A percentile compares a stretch with the other conserved stretches of the same genome.
phyloP scores from a whole-genome alignment of 2,329 filamentous ascomycete genomes.

The Penicillium sp. region DNA sequence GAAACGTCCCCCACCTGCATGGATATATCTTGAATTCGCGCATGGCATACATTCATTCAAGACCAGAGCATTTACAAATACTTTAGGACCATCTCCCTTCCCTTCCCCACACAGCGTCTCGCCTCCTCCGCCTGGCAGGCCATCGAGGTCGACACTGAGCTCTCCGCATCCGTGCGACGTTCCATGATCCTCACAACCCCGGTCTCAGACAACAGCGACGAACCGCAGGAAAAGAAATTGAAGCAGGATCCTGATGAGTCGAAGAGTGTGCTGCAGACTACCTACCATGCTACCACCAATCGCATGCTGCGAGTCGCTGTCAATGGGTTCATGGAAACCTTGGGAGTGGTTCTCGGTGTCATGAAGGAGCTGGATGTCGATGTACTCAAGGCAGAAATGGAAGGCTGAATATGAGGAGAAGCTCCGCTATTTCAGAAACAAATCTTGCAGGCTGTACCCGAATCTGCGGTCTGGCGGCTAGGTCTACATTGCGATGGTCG shows the following conservation, averaged over 20 bases:
- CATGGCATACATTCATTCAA: neutral
- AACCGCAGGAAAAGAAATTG: constrained; percentile 23
- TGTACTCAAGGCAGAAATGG: constrained; percentile 52
- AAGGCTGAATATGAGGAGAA: constrained; percentile 17
- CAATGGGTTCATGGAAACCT: constrained; percentile 90
- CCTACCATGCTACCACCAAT: constrained; percentile 85
- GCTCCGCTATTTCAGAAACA: neutral
- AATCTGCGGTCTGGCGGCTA: neutral
- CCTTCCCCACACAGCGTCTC: constrained; percentile 74
- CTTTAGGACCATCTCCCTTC: constrained; percentile 64
- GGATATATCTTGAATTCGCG: neutral
- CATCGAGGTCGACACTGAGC: constrained; percentile 78
- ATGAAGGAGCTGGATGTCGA: constrained; percentile 89
- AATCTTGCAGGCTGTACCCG: neutral
- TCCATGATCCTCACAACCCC: constrained; percentile 55
- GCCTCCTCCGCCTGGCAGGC: constrained; percentile 69
- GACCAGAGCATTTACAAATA: constrained; percentile 8
- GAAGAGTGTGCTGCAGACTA: constrained; percentile 59
- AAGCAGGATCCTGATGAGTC: constrained; percentile 28
- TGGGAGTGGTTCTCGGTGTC: constrained; percentile 76
- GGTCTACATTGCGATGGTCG: neutral
- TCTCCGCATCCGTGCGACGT: constrained; percentile 76
- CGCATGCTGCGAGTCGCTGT: constrained; percentile 94
- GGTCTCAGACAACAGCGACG: constrained; percentile 15
- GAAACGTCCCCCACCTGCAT: constrained; percentile 8